Percentiles rank a stretch among this genome's conserved stretches.
phyloP scores from a whole-genome alignment of 1,139 yeast species.

The Zygotorulaspora mrakii region DNA sequence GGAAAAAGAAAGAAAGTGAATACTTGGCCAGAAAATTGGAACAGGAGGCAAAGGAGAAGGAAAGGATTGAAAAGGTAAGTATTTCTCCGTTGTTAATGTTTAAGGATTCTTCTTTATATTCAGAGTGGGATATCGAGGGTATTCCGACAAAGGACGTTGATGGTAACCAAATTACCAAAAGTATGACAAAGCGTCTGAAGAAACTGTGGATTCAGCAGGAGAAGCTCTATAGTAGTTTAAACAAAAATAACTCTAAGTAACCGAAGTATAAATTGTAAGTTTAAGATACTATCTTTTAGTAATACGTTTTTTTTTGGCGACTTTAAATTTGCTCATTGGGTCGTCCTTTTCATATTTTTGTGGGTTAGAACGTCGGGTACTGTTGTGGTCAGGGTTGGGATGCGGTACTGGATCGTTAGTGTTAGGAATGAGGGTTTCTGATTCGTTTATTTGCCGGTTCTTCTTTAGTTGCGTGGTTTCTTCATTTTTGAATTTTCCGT shows the following conservation, averaged over 20 bases:
- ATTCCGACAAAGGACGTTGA: conserved; percentile 70
- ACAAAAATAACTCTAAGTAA: no score
- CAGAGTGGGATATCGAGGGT: conserved; percentile 83
- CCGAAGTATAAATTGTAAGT: no score
- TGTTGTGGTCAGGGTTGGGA: no score
- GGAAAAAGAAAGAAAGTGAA: conserved; percentile 49
- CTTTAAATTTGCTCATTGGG: conserved; percentile 26
- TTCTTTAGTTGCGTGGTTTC: conserved; percentile 41
- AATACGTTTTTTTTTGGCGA: conserved; percentile 15
- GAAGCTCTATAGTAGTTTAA: conserved; percentile 60
- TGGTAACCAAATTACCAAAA: conserved; percentile 87
- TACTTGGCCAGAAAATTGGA: conserved; percentile 41
- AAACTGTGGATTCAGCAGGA: conserved; percentile 79
- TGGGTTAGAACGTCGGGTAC: no score
- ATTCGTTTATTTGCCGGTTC: no score
- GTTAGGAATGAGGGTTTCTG: no score
- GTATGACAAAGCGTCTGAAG: conserved; percentile 73
- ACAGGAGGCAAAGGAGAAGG: conserved; percentile 59
- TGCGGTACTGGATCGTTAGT: no score
- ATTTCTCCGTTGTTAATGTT: conserved; percentile 71
- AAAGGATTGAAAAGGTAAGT: conserved; percentile 65
- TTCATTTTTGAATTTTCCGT: conserved; percentile 50
- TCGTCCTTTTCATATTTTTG: conserved; percentile 22
- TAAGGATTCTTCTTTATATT: conserved; percentile 48
- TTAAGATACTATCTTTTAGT: conserved; percentile 12